These are phyloP conservation scores for Brassica nigra DNA, from an alignment of 345 rosid genomes.

Conservation along the genomic window DNA sequence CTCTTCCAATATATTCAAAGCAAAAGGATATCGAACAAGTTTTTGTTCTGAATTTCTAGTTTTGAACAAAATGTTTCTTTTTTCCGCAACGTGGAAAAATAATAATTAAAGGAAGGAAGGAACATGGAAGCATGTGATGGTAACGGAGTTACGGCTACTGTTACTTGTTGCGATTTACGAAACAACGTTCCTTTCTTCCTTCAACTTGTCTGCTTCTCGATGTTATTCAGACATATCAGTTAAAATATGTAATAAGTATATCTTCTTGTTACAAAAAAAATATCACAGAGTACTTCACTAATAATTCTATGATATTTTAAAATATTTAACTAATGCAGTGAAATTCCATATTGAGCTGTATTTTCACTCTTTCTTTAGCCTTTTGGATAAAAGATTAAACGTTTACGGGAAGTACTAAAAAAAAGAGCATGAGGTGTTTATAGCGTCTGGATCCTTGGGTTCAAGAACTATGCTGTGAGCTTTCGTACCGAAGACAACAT, in stretches of 20 bases:
- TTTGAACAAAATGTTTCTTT: background rate
- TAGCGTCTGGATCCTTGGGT: slow-evolving; percentile 59
- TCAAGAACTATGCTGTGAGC: slow-evolving; percentile 80
- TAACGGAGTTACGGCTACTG: slow-evolving; percentile 23
- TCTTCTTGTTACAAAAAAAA: background rate
- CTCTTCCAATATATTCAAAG: background rate
- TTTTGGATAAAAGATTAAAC: background rate
- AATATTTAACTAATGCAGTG: background rate
- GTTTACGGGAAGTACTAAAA: slow-evolving; percentile 13
- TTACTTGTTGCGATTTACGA: background rate
- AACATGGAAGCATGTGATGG: slow-evolving; percentile 32
- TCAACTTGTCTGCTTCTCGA: slow-evolving; percentile 29
- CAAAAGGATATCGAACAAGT: background rate
- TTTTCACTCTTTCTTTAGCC: background rate
- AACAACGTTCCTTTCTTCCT: background rate
- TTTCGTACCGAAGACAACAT: slow-evolving; percentile 63
- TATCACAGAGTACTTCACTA: background rate
- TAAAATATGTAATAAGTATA: background rate
- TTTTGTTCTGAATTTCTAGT: background rate
- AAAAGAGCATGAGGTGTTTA: slow-evolving; percentile 75
- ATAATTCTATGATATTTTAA: background rate
- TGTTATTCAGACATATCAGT: slow-evolving; percentile 16
- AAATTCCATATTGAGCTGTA: background rate
- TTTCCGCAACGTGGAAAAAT: background rate
- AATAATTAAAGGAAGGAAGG: background rate